Evolutionary conservation across 345 rosid species (phyloP).

Genomic region (Citrus australasica): DNA sequence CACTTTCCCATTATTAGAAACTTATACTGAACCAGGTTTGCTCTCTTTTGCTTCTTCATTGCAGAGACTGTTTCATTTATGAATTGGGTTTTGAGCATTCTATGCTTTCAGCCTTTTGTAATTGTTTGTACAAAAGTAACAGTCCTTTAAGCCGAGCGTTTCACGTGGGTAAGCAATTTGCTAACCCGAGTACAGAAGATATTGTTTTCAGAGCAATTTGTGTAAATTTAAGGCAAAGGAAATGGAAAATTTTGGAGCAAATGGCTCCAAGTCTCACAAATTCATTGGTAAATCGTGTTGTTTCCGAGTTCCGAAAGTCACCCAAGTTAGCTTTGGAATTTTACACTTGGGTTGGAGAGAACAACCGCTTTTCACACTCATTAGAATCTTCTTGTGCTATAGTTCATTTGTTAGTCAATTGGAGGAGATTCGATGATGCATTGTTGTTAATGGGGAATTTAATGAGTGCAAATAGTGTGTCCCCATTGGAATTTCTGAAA

Average conservation of each 20-base stretch:
- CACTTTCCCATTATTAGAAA: neutral
- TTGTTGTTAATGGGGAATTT: constrained; percentile 39
- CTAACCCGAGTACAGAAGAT: constrained; percentile 39
- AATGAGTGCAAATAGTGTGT: constrained; percentile 31
- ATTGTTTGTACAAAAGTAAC: constrained; percentile 24
- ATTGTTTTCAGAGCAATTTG: constrained; percentile 51
- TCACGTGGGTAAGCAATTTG: constrained; percentile 38
- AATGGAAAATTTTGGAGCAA: constrained; percentile 55
- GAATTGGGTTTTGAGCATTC: constrained; percentile 19
- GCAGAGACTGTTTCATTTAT: constrained; percentile 11
- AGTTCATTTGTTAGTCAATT: constrained; percentile 46
- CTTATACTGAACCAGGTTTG: neutral
- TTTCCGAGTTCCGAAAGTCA: constrained; percentile 47
- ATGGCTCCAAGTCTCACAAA: constrained; percentile 38
- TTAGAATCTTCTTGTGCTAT: constrained; percentile 43
- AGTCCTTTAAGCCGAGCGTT: constrained; percentile 33
- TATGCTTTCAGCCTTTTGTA: constrained; percentile 26
- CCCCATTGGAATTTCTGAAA: constrained; percentile 44
- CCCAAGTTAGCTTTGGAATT: constrained; percentile 59
- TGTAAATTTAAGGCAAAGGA: constrained; percentile 53
- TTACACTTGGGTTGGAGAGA: constrained; percentile 45
- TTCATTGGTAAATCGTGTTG: constrained; percentile 39
- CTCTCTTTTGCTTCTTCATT: neutral
- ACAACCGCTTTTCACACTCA: constrained; percentile 21
- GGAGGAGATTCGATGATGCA: constrained; percentile 48